Evolutionary conservation across 2,329 filamentous ascomycete genomes (phyloP), one percentile per base, ranked within the genome.

Genomic region (Pseudogymnoascus sp.): DNA sequence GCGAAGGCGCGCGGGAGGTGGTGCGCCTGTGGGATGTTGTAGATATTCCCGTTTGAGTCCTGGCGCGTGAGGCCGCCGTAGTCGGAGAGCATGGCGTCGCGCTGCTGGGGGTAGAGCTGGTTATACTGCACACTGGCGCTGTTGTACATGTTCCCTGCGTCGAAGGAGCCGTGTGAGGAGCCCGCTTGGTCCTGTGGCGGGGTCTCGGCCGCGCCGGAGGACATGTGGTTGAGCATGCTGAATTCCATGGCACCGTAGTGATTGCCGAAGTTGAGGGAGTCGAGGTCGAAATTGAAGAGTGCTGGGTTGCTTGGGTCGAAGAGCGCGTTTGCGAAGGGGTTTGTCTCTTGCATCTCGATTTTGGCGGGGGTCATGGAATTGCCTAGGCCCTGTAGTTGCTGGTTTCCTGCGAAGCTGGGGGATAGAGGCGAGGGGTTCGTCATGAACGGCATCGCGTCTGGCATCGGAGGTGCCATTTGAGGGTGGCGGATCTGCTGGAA

Each of bases 231-330:
- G 0, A 99, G 84, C 85, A 98, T 97, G 63, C 92, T 90, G 75
- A 98, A 97, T 75, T 98, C 95, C 75, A 96, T 83, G 16, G 93
- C 93, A 66, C 93, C 93, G 73, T 98, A 99, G 68, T 96, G 92
- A 73, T 95, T 98, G 64, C 92, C 93, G 75, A 98, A 99, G 74
- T 95, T 95, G 74, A 97, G 84, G 65, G 92, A 92, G 63, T 96
- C 92, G 10, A 97, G 85, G 74, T 98, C 93, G 75, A 98, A 96
- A 74, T 97, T 97, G 83, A 96, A 97, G 63, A 96, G 79, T 0
- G 92, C 90, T 3, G 93, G 92, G 73, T 98, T 95, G 73, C 90
- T 95, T 0, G 92, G 91, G 70, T 97, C 93, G 72, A 97, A 96
- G 31, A 96, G 81, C 63, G 83, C 75, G 2, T 77, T 78, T 41